Conservation (phyloP, 345 rosid species). For the Geranium rotundifolium region DNA sequence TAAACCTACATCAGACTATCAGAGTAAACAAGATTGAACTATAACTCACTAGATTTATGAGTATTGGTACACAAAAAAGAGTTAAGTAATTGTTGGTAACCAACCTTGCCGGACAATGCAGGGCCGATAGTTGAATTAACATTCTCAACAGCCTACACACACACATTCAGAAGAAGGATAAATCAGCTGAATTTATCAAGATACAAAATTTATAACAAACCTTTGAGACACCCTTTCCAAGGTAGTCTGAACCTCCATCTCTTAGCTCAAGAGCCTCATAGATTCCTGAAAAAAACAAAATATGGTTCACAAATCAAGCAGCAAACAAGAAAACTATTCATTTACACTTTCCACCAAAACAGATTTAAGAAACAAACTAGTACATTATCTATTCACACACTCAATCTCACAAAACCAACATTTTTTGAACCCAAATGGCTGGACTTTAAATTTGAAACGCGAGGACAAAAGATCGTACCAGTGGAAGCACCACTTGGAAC, state of each 20-base stretch:
- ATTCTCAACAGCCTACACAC: constrained; percentile 60
- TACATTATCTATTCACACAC: too few relatives aligned
- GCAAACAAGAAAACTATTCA: not conserved
- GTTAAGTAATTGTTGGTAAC: not conserved
- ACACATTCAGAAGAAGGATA: not conserved
- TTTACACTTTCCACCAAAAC: too few relatives aligned
- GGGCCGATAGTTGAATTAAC: constrained; percentile 76
- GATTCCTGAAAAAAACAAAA: constrained; percentile 35
- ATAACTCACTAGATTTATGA: not conserved
- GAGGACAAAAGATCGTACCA: constrained; percentile 26
- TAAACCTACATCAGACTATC: not conserved
- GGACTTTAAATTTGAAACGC: not conserved
- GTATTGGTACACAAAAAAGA: too few relatives aligned
- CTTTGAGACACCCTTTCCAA: constrained; percentile 93
- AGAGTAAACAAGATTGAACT: not conserved
- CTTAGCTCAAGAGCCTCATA: constrained; percentile 94
- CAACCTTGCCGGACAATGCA: constrained; percentile 81
- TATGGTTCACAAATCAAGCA: not conserved
- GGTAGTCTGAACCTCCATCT: constrained; percentile 94
- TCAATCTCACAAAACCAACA: too few relatives aligned
- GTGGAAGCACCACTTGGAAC: constrained; percentile 99
- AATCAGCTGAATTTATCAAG: not conserved
- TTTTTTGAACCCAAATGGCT: too few relatives aligned
- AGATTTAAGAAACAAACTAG: too few relatives aligned
- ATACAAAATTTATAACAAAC: constrained; percentile 14